Percentiles rank a stretch among this genome's conserved stretches.
Conservation (phyloP, 768 basidiomycete species). For the Pluteus cervinus region DNA sequence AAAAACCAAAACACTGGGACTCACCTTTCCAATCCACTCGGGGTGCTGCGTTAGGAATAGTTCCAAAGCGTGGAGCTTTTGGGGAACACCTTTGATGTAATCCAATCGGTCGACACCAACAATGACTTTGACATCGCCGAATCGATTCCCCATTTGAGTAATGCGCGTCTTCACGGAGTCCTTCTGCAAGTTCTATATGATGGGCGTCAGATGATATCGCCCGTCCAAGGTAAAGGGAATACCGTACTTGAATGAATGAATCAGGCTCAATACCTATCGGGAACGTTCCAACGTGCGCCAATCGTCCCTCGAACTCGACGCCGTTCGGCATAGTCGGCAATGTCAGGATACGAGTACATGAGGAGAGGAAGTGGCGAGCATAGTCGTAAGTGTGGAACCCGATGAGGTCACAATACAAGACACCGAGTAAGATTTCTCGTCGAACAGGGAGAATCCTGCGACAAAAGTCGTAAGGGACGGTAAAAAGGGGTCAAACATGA, state of each 20-base stretch:
- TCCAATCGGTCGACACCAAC: conserved; percentile 98
- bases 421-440: conserved; percentile 93
- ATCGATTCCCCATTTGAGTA: conserved; percentile 77
- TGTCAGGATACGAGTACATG: conserved; percentile 93
- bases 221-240: background rate
- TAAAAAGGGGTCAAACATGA: conserved; percentile 1
- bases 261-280: conserved; percentile 97
- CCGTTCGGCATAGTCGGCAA: conserved; percentile 98
- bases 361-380: conserved; percentile 97
- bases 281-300: conserved; percentile 97
- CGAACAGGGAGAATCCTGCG: conserved; percentile 91
- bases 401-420: conserved; percentile 93
- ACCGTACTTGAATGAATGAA: conserved; percentile 76
- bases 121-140: conserved; percentile 93
- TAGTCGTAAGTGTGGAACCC: conserved; percentile 99
- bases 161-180: conserved; percentile 79
- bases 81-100: conserved; percentile 99
- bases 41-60: conserved; percentile 96
- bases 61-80: conserved; percentile 95
- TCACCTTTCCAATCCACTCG: conserved; percentile 96
- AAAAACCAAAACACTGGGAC: conserved; percentile 5
- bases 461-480: conserved; percentile 7
- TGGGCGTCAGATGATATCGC: conserved; percentile 5
- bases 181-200: conserved; percentile 65
- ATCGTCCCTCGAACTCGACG: conserved; percentile 90